A percentile compares a stretch with the other conserved stretches of the same genome.
phyloP scores from a whole-genome alignment of 1,284 basidiomycete species.

The Volvariella volvacea region DNA sequence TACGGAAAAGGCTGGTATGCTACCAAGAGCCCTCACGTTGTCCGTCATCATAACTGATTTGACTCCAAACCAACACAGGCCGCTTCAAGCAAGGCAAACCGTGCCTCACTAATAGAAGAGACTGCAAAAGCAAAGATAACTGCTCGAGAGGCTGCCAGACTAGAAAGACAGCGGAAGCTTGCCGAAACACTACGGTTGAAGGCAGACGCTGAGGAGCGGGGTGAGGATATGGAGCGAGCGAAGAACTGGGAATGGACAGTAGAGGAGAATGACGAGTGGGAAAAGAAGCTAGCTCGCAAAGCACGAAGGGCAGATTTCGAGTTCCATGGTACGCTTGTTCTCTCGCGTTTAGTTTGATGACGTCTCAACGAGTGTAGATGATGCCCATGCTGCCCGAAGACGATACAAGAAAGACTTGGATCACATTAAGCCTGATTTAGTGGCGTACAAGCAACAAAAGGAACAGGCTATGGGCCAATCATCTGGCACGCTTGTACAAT shows the following conservation, averaged over 20 bases:
- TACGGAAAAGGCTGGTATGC: constrained; percentile 75
- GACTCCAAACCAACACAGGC: constrained; percentile 37
- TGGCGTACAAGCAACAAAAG: constrained; percentile 82
- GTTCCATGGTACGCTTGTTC: constrained; percentile 47
- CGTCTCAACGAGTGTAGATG: constrained; percentile 47
- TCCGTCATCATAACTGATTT: background rate
- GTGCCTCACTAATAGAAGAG: constrained; percentile 78
- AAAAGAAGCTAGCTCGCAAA: constrained; percentile 77
- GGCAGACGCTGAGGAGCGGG: constrained; percentile 82
- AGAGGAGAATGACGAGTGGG: constrained; percentile 93
- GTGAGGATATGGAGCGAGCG: constrained; percentile 70
- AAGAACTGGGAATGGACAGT: constrained; percentile 94
- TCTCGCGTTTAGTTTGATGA: background rate
- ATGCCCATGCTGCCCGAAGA: constrained; percentile 81
- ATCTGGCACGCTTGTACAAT: constrained; percentile 53
- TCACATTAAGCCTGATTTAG: constrained; percentile 80
- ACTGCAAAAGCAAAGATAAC: constrained; percentile 69
- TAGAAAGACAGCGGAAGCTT: constrained; percentile 83
- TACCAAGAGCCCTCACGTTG: background rate
- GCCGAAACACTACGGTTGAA: constrained; percentile 85
- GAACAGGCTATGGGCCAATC: constrained; percentile 73
- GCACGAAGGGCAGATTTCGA: constrained; percentile 73
- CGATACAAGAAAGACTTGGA: constrained; percentile 90
- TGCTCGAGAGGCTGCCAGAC: constrained; percentile 69
- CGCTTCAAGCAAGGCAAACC: constrained; percentile 74